Base-by-base conservation (phyloP, 2,329 filamentous ascomycete species). In the Exophiala alcalophila region DNA sequence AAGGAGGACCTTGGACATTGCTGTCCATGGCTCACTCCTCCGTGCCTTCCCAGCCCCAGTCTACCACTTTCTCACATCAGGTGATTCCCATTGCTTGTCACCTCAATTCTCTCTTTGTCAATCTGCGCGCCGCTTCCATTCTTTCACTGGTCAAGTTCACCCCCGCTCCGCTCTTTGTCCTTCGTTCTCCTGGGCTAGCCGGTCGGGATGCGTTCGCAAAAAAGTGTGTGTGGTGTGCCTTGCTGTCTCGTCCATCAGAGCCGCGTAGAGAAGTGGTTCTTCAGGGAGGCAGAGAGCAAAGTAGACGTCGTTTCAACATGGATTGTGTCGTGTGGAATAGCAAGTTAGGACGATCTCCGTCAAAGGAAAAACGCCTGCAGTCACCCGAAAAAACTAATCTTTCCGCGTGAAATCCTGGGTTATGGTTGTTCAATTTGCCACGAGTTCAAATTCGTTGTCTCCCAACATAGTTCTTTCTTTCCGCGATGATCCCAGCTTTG, bases 131-230 rank as follows among this genome's bases (percentile, higher is more conserved):
- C 37, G 29, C 29, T 40, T 27, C 27, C 32, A 11, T 20, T 36
- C 29, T 32, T 40, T 32, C 23, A 12, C 29, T 31, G 32, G 16
- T 36, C 19, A n/a, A n/a, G 42, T 26, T 37, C 31, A 16, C 23
- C 16, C 35, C 16, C 42, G 36, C 27, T 38, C 27, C 31, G 29
- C 30, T 45, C 33, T 35, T 21, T 38, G 18, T 15, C 24, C 39
- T 29, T 19, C 19, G 16, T 33, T 40, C 19, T 32, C 29, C 25
- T 14, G 30, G 29, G 25, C 35, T 32, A 25, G 34, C 34, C 41
- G 41, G 34, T 44, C 29, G 35, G 42, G 30, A 29, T 35, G 31
- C 36, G 30, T 45, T n/a, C n/a, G n/a, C n/a, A 29, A 40, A 35
- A 16, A 40, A 45, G 42, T 26, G 36, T 20, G 10, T 15, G 9